These are phyloP conservation scores for Backusella luteola DNA, from an alignment of 192 early-diverging fungal genomes.

Conservation along the genomic window DNA sequence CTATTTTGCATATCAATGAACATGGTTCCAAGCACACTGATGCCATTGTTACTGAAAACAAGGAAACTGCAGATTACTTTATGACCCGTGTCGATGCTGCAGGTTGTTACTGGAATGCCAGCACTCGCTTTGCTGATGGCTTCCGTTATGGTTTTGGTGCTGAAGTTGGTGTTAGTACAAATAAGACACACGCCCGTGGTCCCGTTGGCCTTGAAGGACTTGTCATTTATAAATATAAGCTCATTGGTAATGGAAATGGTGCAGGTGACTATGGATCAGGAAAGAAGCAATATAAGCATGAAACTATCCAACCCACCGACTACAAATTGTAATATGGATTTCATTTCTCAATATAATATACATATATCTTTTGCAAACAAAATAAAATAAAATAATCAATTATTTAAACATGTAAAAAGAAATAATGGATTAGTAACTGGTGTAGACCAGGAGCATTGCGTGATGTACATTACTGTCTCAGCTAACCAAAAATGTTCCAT, in stretches of 20 bases:
- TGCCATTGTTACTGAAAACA: conserved; percentile 83
- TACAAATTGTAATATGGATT: conserved; percentile 18
- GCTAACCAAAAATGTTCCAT: too few species aligned
- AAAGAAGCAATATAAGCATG: conserved; percentile 73
- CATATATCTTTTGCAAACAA: not conserved
- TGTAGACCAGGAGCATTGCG: not conserved
- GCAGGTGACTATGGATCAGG: conserved; percentile 79
- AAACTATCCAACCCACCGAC: conserved; percentile 46
- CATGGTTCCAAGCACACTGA: conserved; percentile 97
- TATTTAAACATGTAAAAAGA: not conserved
- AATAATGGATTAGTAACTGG: not conserved
- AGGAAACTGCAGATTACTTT: conserved; percentile 72
- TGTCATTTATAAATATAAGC: conserved; percentile 96
- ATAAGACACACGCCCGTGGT: conserved; percentile 98
- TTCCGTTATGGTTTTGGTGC: conserved; percentile 99
- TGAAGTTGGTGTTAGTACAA: conserved; percentile 96
- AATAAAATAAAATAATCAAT: not conserved
- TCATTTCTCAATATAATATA: not conserved
- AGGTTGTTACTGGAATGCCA: conserved; percentile 98
- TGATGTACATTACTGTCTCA: too few species aligned
- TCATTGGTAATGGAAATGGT: conserved; percentile 88
- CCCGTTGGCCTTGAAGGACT: conserved; percentile 97
- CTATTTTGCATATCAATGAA: conserved; percentile 91
- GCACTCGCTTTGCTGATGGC: conserved; percentile 95
- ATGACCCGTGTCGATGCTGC: conserved; percentile 94